These are phyloP conservation scores for Penicillium herquei DNA, from an alignment of 495 filamentous ascomycete genomes.

Conservation along the genomic window DNA sequence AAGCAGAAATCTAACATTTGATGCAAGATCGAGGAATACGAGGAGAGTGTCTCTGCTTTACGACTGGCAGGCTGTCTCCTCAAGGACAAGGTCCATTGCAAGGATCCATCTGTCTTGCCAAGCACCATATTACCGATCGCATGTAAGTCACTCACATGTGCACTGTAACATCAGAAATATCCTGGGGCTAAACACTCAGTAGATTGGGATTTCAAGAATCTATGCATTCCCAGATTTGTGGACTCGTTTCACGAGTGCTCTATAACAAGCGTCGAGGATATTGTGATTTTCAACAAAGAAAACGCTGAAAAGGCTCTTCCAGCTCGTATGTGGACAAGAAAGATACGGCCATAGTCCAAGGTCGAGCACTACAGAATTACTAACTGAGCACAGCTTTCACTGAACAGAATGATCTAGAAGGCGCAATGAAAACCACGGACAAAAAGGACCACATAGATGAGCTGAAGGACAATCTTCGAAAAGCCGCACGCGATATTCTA, in stretches of 20 bases:
- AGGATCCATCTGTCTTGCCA: slow-evolving; percentile 2
- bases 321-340: slow-evolving; percentile 2
- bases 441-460: slow-evolving; percentile 11
- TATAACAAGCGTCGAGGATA: slow-evolving; percentile 6
- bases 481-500: slow-evolving; percentile 11
- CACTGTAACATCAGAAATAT: background rate
- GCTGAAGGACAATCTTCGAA: slow-evolving; percentile 10
- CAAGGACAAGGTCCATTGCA: background rate
- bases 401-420: slow-evolving; percentile 6
- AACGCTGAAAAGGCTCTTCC: slow-evolving; percentile 5
- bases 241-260: background rate
- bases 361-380: background rate
- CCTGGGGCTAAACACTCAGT: background rate
- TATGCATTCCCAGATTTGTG: slow-evolving; percentile 6
- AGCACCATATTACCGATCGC: slow-evolving; percentile 5
- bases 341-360: background rate
- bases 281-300: slow-evolving; percentile 3
- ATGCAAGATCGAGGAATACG: slow-evolving; percentile 3
- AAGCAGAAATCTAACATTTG: background rate
- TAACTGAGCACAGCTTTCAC: background rate
- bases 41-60: slow-evolving; percentile 4
- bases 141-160: background rate
- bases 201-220: slow-evolving; percentile 7
- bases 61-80: slow-evolving; percentile 1
- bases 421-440: slow-evolving; percentile 13